A percentile compares a stretch with the other conserved stretches of the same genome.
Conservation (phyloP, 768 basidiomycete genomes). For the Ephemerocybe angulata region DNA sequence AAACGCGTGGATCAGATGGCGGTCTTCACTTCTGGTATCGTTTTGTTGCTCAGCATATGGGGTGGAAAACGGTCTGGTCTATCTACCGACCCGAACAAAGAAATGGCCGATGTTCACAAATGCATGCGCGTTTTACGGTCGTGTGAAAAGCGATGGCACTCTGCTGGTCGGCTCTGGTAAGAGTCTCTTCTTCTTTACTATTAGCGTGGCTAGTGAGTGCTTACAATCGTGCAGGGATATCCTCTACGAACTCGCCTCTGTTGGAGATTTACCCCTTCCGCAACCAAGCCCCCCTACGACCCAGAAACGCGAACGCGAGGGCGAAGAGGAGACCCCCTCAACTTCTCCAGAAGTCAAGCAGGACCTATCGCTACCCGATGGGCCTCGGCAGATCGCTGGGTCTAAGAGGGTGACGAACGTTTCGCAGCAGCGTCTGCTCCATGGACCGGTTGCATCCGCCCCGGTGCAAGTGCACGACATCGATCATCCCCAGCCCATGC, state of each 20-base stretch:
- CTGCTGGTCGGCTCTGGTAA: conserved; percentile 45
- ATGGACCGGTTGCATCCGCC: neutral
- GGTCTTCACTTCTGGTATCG: conserved; percentile 46
- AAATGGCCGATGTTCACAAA: conserved; percentile 63
- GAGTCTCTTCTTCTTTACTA: neutral
- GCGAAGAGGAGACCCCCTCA: conserved; percentile 48
- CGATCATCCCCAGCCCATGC: neutral
- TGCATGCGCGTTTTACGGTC: conserved; percentile 53
- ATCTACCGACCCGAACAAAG: conserved; percentile 45
- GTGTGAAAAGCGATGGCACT: conserved; percentile 41
- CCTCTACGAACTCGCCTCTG: conserved; percentile 66
- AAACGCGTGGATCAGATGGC: too few species aligned
- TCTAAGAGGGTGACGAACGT: conserved; percentile 27
- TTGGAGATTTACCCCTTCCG: conserved; percentile 68
- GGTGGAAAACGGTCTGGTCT: conserved; percentile 51
- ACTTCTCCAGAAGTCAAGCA: conserved; percentile 13
- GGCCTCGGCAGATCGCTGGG: conserved; percentile 30
- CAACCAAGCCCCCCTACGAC: conserved; percentile 46
- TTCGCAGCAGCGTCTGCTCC: conserved; percentile 8
- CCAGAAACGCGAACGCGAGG: conserved; percentile 61
- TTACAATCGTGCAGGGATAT: conserved; percentile 50
- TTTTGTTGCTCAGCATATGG: conserved; percentile 69
- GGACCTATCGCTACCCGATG: conserved; percentile 7
- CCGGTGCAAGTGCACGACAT: neutral
- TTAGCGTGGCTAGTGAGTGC: neutral